A percentile compares a stretch with the other conserved stretches of the same genome.
Conservation (phyloP, 2,329 filamentous ascomycete genomes). For the Pseudocercospora fijiensis region DNA sequence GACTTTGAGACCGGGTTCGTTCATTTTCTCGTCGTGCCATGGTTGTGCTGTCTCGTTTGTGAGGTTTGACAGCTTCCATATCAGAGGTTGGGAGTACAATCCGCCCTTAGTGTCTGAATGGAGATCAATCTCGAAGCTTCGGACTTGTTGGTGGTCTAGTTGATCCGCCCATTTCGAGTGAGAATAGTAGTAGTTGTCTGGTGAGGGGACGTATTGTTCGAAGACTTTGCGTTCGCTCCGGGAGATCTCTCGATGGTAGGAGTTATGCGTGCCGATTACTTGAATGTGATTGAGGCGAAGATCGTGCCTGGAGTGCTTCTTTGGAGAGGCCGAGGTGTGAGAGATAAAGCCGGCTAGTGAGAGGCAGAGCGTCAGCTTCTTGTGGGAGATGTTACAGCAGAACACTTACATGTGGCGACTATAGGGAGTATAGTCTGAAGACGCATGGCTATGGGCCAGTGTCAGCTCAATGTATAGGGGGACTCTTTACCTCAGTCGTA, state of each 20-base stretch:
- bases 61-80: conserved; percentile 45
- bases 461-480: background rate
- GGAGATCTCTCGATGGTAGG: conserved; percentile 51
- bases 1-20: conserved; percentile 50
- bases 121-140: conserved; percentile 52
- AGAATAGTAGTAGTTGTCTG: conserved; percentile 50
- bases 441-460: background rate
- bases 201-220: conserved; percentile 40
- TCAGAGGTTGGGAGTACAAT: conserved; percentile 48
- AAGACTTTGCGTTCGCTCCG: conserved; percentile 46
- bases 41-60: conserved; percentile 37
- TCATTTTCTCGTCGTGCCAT: conserved; percentile 43
- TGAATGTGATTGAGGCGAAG: conserved; percentile 55
- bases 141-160: conserved; percentile 48
- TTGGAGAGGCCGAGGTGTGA: conserved; percentile 2
- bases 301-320: conserved; percentile 10
- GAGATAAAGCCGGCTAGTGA: conserved; percentile 13
- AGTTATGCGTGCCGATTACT: conserved; percentile 54
- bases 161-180: conserved; percentile 49
- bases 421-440: conserved; percentile 12
- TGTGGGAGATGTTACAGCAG: background rate
- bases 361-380: conserved; percentile 1
- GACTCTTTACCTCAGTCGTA: conserved; percentile 6
- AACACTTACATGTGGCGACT: background rate
- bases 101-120: conserved; percentile 52